Conservation (phyloP, 2,329 filamentous ascomycete genomes). For the Cryphonectria radicalis region DNA sequence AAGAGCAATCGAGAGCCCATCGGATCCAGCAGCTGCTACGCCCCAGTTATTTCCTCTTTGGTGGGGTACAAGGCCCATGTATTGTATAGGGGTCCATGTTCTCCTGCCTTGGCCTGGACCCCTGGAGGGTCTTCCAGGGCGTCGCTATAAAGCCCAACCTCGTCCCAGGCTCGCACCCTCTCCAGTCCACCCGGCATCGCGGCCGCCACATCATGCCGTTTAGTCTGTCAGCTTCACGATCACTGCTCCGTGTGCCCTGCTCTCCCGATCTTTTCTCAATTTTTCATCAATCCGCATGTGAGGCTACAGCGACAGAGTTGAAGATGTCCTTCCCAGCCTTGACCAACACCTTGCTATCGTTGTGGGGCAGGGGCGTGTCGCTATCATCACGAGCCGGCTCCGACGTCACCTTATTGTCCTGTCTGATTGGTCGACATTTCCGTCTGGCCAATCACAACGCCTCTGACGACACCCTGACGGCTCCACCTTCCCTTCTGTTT, state of each 20-base stretch:
- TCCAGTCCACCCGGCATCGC: neutral
- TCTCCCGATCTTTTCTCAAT: neutral
- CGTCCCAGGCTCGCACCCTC: neutral
- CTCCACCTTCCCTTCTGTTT: neutral
- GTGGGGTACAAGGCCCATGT: neutral
- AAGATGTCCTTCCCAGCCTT: neutral
- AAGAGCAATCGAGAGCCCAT: conserved; percentile 1
- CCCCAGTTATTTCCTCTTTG: conserved; percentile 1
- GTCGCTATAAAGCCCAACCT: neutral
- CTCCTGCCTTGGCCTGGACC: conserved; percentile 9
- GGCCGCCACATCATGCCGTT: neutral
- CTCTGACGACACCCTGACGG: neutral
- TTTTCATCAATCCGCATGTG: neutral
- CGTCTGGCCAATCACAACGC: neutral
- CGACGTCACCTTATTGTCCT: neutral
- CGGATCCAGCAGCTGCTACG: neutral
- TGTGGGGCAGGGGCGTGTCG: neutral
- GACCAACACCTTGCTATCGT: neutral
- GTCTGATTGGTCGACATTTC: neutral
- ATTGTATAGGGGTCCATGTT: conserved; percentile 6
- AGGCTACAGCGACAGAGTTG: neutral
- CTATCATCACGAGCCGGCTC: neutral
- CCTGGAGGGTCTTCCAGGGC: neutral
- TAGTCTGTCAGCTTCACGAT: neutral
- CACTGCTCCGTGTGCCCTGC: neutral